Base-by-base conservation (phyloP, 2,329 filamentous ascomycete genomes). In the Colletotrichum tofieldiae region DNA sequence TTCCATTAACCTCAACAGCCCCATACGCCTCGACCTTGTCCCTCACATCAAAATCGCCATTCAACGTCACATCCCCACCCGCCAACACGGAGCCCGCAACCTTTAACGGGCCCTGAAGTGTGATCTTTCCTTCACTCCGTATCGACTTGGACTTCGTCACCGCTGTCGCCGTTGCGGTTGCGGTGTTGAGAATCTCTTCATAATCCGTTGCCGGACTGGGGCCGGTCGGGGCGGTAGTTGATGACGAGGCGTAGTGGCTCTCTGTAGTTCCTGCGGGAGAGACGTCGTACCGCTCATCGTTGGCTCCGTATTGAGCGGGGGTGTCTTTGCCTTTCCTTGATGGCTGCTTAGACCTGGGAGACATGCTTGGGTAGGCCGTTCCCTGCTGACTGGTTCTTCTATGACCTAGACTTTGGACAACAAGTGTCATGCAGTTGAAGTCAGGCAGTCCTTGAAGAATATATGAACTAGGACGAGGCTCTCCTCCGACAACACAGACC, bases 21-120 rank as follows among this genome's bases (percentile, higher is more conserved):
- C 85, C 85, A 61, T 87, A 87, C 14, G 85, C 85, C 72, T 87
- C 85, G 39, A 87, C 80, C 64, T 81, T 81, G 39, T 85, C 85
- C 5, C 78, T 78, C n/a, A 87, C 79, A 23, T 79, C 77, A 54
- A 87, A 82, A 65, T 86, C 83, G 3, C 85, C 86, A 5, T 81
- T 77, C 35, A 88, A 81, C 18, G 77, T 81, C 62, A 88, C 82
- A 37, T 82, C 82, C 8, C 85, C 82, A 63, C 83, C 84, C 7
- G 83, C 85, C 73, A 83, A 82, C 75, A 89, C 83, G 3, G 84
- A 86, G 14, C 84, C 84, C 32, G 81, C 79, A 26, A 89, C 82
- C 70, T 88, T 85, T 73, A 87, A 78, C 11, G 86, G 86, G 1
- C 86, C 86, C 4, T 78, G 75, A 7, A 87, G 79, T 32, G 80